These are phyloP conservation scores for Ganoderma multipileum DNA, from an alignment of 1,284 basidiomycete species.

Conservation along the genomic window DNA sequence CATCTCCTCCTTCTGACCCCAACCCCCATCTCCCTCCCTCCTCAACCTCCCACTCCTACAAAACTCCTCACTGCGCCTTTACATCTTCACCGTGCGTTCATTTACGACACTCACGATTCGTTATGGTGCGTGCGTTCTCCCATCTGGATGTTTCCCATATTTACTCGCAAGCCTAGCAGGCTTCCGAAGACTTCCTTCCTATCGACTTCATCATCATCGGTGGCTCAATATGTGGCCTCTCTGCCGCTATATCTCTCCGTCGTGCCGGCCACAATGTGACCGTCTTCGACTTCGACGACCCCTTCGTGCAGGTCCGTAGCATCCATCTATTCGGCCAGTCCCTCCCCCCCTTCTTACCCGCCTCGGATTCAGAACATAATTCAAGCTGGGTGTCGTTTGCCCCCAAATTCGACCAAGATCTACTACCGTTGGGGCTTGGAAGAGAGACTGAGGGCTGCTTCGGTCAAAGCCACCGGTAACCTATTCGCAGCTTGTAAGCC, in stretches of 20 bases:
- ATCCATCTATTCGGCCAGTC: no score
- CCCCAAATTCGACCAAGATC: slow-evolving; percentile 40
- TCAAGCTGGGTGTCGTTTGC: slow-evolving; percentile 35
- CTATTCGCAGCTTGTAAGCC: slow-evolving; percentile 27
- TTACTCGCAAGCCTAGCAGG: neutral
- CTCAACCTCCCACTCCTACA: neutral
- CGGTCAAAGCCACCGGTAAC: slow-evolving; percentile 25
- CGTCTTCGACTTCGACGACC: slow-evolving; percentile 35
- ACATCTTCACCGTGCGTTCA: neutral
- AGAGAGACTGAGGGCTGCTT: slow-evolving; percentile 28
- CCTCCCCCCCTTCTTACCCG: neutral
- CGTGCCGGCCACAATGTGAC: slow-evolving; percentile 40
- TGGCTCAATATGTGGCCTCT: slow-evolving; percentile 40
- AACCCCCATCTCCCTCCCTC: neutral
- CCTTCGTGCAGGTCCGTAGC: slow-evolving; percentile 31
- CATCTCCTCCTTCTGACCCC: neutral
- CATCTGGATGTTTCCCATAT: neutral
- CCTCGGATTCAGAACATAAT: slow-evolving; percentile 26
- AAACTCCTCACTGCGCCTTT: neutral
- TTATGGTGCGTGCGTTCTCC: neutral
- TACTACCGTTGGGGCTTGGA: slow-evolving; percentile 40
- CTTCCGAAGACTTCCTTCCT: slow-evolving; percentile 3
- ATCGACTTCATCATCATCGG: slow-evolving; percentile 42
- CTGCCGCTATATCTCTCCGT: slow-evolving; percentile 38
- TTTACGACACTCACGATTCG: neutral